phyloP scores from a whole-genome alignment of 768 basidiomycete species.

The Pleurotus citrinopileatus region DNA sequence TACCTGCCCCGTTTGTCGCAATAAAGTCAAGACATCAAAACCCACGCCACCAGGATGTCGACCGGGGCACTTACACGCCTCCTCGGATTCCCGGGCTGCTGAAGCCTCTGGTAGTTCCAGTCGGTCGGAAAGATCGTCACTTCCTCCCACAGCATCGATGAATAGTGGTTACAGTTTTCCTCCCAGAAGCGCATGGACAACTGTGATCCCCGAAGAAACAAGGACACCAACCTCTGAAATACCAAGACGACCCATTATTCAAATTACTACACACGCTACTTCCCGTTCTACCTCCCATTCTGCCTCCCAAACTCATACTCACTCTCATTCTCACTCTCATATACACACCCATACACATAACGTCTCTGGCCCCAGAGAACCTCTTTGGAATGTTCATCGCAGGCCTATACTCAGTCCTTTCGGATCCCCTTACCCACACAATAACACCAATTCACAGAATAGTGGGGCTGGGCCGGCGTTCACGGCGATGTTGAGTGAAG shows the following conservation, averaged over 20 bases:
- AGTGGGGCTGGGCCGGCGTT: too few relatives aligned
- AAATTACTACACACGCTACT: background rate
- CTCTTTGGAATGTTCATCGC: background rate
- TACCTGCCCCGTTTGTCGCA: conserved; percentile 82
- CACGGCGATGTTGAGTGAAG: background rate
- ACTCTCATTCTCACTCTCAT: background rate
- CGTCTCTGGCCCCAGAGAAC: background rate
- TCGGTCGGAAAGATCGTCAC: too few relatives aligned
- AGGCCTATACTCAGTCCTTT: background rate
- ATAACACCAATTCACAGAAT: too few relatives aligned
- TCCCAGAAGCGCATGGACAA: background rate
- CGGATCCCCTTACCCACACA: background rate
- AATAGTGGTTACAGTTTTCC: too few relatives aligned
- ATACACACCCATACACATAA: background rate
- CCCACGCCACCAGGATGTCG: background rate
- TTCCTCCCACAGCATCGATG: too few relatives aligned
- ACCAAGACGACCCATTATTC: background rate
- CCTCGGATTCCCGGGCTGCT: background rate
- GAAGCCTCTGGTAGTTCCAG: background rate
- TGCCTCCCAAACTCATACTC: background rate
- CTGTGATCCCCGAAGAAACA: too few relatives aligned
- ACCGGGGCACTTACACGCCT: background rate
- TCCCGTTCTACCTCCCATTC: background rate
- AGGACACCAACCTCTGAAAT: too few relatives aligned
- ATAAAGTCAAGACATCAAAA: conserved; percentile 36